Evolutionary conservation across 495 filamentous ascomycete genomes (phyloP).

Genomic region (Elasticomyces elasticus): DNA sequence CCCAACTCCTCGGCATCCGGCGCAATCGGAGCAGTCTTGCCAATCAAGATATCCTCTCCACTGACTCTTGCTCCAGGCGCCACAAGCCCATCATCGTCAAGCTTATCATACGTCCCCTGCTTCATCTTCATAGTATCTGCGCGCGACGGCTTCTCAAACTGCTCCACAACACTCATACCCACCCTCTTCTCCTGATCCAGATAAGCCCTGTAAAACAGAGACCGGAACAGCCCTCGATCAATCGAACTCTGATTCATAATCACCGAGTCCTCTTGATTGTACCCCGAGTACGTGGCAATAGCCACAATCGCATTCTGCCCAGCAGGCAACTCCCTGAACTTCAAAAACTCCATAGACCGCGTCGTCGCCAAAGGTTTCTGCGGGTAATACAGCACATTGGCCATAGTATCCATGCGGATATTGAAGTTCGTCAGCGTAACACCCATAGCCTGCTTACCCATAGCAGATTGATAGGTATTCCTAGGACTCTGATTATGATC

Average conservation of each 20-base stretch:
- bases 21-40: slow-evolving; percentile 89
- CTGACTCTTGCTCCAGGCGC: slow-evolving; percentile 87
- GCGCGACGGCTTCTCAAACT: slow-evolving; percentile 90
- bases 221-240: slow-evolving; percentile 91
- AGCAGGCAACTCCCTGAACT: slow-evolving; percentile 91
- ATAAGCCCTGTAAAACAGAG: slow-evolving; percentile 95
- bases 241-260: slow-evolving; percentile 99
- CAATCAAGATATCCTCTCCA: slow-evolving; percentile 98
- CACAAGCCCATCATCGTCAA: slow-evolving; percentile 90
- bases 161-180: slow-evolving; percentile 77
- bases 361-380: slow-evolving; percentile 96
- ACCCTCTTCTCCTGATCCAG: slow-evolving; percentile 91
- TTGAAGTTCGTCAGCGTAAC: slow-evolving; percentile 94
- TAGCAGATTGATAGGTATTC: slow-evolving; percentile 98
- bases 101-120: slow-evolving; percentile 94
- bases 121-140: slow-evolving; percentile 79
- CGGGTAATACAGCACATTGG: slow-evolving; percentile 96
- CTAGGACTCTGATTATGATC: slow-evolving; percentile 98
- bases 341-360: slow-evolving; percentile 95
- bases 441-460: slow-evolving; percentile 99
- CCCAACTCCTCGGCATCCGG: slow-evolving; percentile 90
- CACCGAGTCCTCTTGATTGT: slow-evolving; percentile 99
- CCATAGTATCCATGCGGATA: slow-evolving; percentile 98
- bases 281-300: slow-evolving; percentile 94
- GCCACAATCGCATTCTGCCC: slow-evolving; percentile 98